Evolutionary conservation across 805 yeast species (phyloP).

Genomic region (Schwanniomyces vanrijiae): DNA sequence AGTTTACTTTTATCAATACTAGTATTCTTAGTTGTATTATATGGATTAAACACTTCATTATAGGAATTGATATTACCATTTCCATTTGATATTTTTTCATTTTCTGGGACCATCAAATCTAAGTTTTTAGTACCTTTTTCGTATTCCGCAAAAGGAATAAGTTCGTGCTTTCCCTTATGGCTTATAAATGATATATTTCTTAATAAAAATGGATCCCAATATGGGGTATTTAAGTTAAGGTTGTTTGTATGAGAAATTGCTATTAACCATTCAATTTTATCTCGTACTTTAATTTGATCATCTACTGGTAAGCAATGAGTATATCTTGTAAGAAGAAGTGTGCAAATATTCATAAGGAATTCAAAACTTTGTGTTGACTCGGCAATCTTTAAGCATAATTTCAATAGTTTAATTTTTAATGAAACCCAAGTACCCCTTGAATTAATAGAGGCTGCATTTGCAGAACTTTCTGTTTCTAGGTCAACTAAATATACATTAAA

Average conservation of each 20-base stretch:
- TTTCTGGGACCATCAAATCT: slow-evolving; percentile 7
- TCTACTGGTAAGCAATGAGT: slow-evolving; percentile 51
- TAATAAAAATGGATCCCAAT: slow-evolving; percentile 75
- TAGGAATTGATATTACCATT: slow-evolving; percentile 10
- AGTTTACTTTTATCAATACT: slow-evolving; percentile 49
- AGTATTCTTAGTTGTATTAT: slow-evolving; percentile 15
- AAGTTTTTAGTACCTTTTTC: slow-evolving; percentile 12
- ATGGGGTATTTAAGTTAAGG: slow-evolving; percentile 33
- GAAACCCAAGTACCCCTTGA: slow-evolving; percentile 47
- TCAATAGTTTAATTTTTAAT: slow-evolving; percentile 56
- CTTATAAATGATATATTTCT: slow-evolving; percentile 45
- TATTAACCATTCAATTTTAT: slow-evolving; percentile 24
- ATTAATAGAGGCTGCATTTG: slow-evolving; percentile 19
- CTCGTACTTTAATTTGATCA: slow-evolving; percentile 54
- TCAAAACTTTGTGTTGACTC: slow-evolving; percentile 48
- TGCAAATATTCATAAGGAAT: slow-evolving; percentile 43
- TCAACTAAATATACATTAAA: slow-evolving; percentile 56
- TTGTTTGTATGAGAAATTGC: slow-evolving; percentile 20
- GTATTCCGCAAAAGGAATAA: slow-evolving; percentile 39
- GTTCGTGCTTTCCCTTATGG: slow-evolving; percentile 28
- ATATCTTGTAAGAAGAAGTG: slow-evolving; percentile 56
- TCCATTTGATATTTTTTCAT: slow-evolving; percentile 10
- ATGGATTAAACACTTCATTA: slow-evolving; percentile 50
- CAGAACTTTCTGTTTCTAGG: slow-evolving; percentile 27
- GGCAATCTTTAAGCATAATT: slow-evolving; percentile 52